These are phyloP conservation scores for Cynanchum wilfordii DNA, from an alignment of 257 asterid genomes.

Conservation along the genomic window DNA sequence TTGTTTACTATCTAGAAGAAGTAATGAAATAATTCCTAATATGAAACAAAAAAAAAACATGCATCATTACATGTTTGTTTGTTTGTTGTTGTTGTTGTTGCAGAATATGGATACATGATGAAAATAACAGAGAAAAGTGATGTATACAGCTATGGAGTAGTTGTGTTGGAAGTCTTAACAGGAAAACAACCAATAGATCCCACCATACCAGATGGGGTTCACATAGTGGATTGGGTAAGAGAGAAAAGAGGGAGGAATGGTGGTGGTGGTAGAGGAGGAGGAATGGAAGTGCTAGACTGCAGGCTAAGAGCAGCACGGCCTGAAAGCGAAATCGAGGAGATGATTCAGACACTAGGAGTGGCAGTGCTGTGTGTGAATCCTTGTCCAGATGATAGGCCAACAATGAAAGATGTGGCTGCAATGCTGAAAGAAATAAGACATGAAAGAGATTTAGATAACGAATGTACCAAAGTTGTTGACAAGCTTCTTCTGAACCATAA, in stretches of 20 bases:
- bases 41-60: too few species aligned
- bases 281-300: constrained; percentile 42
- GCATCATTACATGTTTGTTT: too few species aligned
- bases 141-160: constrained; percentile 79
- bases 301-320: constrained; percentile 40
- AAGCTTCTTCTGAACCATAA: constrained; percentile 32
- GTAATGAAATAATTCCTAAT: too few species aligned
- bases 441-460: constrained; percentile 42
- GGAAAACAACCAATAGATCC: constrained; percentile 85
- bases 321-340: constrained; percentile 59
- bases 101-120: constrained; percentile 82
- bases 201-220: constrained; percentile 68
- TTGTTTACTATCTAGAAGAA: too few species aligned
- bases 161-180: constrained; percentile 68
- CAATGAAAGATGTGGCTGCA: constrained; percentile 78
- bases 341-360: constrained; percentile 78
- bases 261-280: not conserved
- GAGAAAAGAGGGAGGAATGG: constrained; percentile 33
- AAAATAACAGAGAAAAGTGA: constrained; percentile 85
- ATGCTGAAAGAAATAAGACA: constrained; percentile 75
- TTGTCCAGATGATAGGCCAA: constrained; percentile 67
- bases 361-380: constrained; percentile 76
- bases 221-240: constrained; percentile 85
- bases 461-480: constrained; percentile 32
- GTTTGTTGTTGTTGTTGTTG: constrained; percentile 14